phyloP scores from a whole-genome alignment of 345 rosid genomes.

The Eucalyptus brandiana region DNA sequence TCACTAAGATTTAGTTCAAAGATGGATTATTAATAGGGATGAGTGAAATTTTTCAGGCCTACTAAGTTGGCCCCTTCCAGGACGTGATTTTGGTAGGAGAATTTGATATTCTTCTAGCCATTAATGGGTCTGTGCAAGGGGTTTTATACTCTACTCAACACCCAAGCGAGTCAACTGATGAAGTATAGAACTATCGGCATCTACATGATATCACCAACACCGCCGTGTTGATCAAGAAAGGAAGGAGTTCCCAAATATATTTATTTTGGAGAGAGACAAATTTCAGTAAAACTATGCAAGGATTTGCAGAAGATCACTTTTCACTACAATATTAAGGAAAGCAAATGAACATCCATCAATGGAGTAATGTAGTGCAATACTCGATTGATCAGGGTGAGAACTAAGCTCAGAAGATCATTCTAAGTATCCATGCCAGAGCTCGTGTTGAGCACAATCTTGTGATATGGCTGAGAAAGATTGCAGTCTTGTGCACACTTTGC shows the following conservation, averaged over 20 bases:
- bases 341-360: not conserved
- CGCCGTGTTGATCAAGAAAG: not conserved
- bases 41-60: not conserved
- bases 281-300: not conserved
- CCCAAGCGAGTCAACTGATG: not conserved
- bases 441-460: not conserved
- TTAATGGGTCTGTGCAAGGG: not conserved
- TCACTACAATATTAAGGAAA: not conserved
- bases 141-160: not conserved
- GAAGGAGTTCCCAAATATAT: not conserved
- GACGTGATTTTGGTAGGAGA: not conserved
- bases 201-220: not conserved
- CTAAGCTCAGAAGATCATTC: not conserved
- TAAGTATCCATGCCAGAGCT: not conserved
- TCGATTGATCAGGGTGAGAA: not conserved
- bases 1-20: not conserved
- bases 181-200: not conserved
- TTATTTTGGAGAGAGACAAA: not conserved
- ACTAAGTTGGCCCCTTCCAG: not conserved
- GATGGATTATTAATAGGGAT: not conserved
- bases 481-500: not conserved
- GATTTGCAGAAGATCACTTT: not conserved
- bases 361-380: not conserved
- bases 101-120: not conserved
- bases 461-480: not conserved